Evolutionary conservation across 1,284 basidiomycete species (phyloP).

Genomic region (Ceratobasidium sp.): DNA sequence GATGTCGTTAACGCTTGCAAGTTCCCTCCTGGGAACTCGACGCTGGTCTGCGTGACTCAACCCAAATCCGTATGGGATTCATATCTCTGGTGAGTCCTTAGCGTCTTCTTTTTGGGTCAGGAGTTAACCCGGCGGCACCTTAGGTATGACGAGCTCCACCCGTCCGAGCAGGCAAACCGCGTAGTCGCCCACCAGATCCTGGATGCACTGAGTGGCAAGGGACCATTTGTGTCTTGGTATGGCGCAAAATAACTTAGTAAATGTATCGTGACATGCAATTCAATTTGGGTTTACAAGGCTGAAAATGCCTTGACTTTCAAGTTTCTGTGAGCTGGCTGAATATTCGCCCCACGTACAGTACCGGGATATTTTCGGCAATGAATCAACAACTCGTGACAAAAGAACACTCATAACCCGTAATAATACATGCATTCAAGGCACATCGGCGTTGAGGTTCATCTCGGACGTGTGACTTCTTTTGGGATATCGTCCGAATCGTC

Average conservation of each 20-base stretch:
- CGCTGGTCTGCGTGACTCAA: constrained; percentile 35
- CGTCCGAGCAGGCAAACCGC: constrained; percentile 13
- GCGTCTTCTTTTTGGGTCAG: background rate
- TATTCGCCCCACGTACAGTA: too few relatives aligned
- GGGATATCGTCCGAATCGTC: too few relatives aligned
- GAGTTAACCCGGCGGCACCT: background rate
- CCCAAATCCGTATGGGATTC: constrained; percentile 20
- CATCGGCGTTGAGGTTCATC: too few relatives aligned
- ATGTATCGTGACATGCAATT: background rate
- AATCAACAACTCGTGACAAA: too few relatives aligned
- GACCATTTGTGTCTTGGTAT: constrained; percentile 23
- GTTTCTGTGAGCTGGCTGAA: too few relatives aligned
- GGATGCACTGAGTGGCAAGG: constrained; percentile 1
- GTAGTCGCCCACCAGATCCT: constrained; percentile 20
- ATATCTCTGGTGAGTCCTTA: constrained; percentile 40
- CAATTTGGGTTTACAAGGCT: background rate
- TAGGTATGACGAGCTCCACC: constrained; percentile 33
- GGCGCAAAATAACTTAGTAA: background rate
- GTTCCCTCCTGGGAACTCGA: constrained; percentile 54
- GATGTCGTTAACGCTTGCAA: constrained; percentile 60
- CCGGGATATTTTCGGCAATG: too few relatives aligned
- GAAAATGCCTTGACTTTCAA: too few relatives aligned
- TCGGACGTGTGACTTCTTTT: too few relatives aligned
- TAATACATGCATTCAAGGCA: too few relatives aligned
- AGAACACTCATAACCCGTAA: too few relatives aligned